A percentile compares a stretch with the other conserved stretches of the same genome.
Conservation (phyloP, 345 rosid species). For the Nasturtium officinale region DNA sequence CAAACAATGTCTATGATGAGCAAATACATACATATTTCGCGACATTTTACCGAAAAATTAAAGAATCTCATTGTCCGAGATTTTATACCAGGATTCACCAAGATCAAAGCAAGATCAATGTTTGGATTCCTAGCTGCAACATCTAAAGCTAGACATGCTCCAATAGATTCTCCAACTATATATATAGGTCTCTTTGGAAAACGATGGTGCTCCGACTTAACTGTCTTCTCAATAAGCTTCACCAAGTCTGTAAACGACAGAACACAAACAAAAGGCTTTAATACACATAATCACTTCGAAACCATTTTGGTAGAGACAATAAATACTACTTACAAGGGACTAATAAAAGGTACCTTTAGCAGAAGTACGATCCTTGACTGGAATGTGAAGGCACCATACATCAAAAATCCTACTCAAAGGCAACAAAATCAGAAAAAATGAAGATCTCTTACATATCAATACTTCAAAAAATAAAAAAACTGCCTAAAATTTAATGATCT, state of each 20-base stretch:
- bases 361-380: conserved; percentile 61
- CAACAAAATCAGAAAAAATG: too few relatives aligned
- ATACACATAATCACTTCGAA: conserved; percentile 7
- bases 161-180: conserved; percentile 57
- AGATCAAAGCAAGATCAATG: conserved; percentile 54
- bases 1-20: conserved; percentile 20
- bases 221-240: conserved; percentile 55
- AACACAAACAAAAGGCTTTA: conserved; percentile 8
- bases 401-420: conserved; percentile 62
- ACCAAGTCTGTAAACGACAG: conserved; percentile 47
- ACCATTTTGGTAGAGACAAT: background rate
- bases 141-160: conserved; percentile 54
- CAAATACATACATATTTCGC: background rate
- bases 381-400: conserved; percentile 73
- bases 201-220: conserved; percentile 47
- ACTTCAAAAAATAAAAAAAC: too few relatives aligned
- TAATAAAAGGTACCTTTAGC: conserved; percentile 45
- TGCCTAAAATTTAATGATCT: too few relatives aligned
- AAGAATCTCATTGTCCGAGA: background rate
- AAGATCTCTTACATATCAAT: too few relatives aligned
- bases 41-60: background rate
- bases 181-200: conserved; percentile 59
- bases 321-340: background rate
- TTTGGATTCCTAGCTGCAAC: conserved; percentile 66
- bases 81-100: conserved; percentile 70